Evolutionary conservation across 1,284 basidiomycete genomes (phyloP).

Genomic region (Ceratobasidium sp.): DNA sequence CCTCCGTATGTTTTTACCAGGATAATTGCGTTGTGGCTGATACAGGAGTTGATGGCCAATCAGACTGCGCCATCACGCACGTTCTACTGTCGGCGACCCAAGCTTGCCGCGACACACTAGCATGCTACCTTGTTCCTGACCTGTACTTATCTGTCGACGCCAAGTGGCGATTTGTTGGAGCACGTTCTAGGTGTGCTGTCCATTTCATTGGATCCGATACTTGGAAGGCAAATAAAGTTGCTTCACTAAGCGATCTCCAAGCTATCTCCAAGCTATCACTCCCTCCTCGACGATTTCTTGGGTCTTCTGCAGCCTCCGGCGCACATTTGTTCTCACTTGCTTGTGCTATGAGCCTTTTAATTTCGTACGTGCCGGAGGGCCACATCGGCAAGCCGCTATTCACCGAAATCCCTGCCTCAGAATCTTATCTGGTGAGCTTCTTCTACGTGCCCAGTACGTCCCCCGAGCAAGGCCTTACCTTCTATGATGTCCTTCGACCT

Average conservation of each 20-base stretch:
- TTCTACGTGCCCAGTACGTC: not conserved
- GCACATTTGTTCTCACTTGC: not conserved
- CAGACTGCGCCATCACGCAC: conserved; percentile 12
- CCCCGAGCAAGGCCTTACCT: not conserved
- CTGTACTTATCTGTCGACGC: not conserved
- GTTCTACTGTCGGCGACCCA: not conserved
- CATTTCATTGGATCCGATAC: not conserved
- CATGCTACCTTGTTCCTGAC: not conserved
- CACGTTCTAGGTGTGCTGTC: not conserved
- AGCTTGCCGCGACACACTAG: not conserved
- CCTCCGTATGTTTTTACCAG: not conserved
- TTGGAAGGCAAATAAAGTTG: not conserved
- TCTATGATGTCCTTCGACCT: not conserved
- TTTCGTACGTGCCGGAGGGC: conserved; percentile 26
- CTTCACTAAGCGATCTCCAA: not conserved
- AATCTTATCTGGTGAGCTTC: conserved; percentile 27
- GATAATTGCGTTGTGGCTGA: not conserved
- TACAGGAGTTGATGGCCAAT: conserved; percentile 5
- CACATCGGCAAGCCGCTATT: not conserved
- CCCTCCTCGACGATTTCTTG: not conserved
- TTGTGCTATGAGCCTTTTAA: conserved; percentile 15
- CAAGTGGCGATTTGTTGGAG: not conserved
- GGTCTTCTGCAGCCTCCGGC: not conserved
- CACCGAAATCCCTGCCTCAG: conserved; percentile 2
- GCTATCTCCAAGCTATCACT: not conserved